phyloP scores from a whole-genome alignment of 768 basidiomycete species.

The Agrocybe praecox region DNA sequence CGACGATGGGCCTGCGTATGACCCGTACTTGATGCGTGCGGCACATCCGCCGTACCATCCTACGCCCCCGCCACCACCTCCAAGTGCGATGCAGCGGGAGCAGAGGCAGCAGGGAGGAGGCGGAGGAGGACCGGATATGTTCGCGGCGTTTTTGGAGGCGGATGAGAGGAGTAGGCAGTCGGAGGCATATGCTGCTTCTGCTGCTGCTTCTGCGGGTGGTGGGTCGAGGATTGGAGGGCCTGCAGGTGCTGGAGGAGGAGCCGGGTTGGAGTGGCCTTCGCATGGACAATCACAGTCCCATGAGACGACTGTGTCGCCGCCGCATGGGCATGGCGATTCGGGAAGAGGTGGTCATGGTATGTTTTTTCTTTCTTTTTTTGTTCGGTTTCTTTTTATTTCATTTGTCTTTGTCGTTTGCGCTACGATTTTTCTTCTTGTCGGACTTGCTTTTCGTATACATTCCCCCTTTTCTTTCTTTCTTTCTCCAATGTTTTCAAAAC shows the following conservation, averaged over 20 bases:
- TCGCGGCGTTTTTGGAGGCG: constrained; percentile 31
- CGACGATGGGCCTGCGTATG: background rate
- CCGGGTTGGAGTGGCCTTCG: constrained; percentile 18
- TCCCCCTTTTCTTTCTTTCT: no score
- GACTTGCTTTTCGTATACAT: no score
- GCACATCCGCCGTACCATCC: constrained; percentile 1
- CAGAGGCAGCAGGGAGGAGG: constrained; percentile 5
- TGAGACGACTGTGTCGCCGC: constrained; percentile 3
- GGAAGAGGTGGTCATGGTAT: background rate
- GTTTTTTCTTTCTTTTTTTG: background rate
- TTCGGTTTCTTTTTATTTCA: background rate
- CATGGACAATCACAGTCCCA: constrained; percentile 11
- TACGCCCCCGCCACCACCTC: background rate
- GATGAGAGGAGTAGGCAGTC: constrained; percentile 21
- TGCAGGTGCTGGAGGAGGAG: background rate
- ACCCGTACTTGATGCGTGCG: background rate
- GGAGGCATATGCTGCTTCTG: no score
- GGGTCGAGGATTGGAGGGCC: no score
- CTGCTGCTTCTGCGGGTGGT: no score
- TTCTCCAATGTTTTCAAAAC: no score
- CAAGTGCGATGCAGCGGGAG: background rate
- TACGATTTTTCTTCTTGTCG: background rate
- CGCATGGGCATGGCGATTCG: background rate
- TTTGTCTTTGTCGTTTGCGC: background rate
- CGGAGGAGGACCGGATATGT: constrained; percentile 19